Percentiles rank a stretch among this genome's conserved stretches.
Conservation (phyloP, 768 basidiomycete species). For the Lactarius deliciosus region DNA sequence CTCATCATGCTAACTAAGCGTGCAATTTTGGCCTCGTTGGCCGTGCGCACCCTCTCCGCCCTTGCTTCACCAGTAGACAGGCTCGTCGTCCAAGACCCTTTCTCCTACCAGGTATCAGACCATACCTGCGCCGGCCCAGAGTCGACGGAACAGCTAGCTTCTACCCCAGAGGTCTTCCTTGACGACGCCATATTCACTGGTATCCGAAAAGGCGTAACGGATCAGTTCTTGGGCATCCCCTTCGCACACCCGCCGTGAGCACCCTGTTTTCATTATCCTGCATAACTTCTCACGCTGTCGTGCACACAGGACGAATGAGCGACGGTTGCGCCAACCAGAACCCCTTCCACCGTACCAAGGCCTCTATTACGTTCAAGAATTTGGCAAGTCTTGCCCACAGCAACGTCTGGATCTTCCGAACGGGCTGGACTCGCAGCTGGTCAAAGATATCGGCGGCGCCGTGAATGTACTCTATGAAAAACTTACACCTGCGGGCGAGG, state of each 20-base stretch:
- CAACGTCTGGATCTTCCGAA: constrained; percentile 26
- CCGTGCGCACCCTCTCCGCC: constrained; percentile 7
- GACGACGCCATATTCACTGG: constrained; percentile 37
- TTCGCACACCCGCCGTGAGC: constrained; percentile 43
- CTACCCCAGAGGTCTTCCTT: constrained; percentile 31
- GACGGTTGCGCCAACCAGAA: constrained; percentile 40
- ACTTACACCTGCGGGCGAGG: constrained; percentile 27
- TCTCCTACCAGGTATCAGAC: neutral
- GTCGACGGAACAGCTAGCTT: neutral
- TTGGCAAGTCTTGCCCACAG: constrained; percentile 34
- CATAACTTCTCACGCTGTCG: too few relatives aligned
- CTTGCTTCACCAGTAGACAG: constrained; percentile 11
- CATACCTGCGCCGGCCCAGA: neutral
- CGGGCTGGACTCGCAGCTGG: neutral
- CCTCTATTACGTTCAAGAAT: constrained; percentile 27
- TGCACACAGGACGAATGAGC: constrained; percentile 35
- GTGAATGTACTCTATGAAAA: constrained; percentile 9
- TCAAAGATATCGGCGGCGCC: neutral
- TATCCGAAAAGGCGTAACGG: constrained; percentile 29
- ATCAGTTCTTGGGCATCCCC: constrained; percentile 43
- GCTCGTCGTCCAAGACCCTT: constrained; percentile 5
- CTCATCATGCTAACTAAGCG: constrained; percentile 11
- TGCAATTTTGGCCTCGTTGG: constrained; percentile 13
- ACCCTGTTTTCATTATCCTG: neutral
- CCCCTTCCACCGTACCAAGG: constrained; percentile 27